Base-by-base conservation (phyloP, 768 basidiomycete species). In the Pleurotus cornucopiae region DNA sequence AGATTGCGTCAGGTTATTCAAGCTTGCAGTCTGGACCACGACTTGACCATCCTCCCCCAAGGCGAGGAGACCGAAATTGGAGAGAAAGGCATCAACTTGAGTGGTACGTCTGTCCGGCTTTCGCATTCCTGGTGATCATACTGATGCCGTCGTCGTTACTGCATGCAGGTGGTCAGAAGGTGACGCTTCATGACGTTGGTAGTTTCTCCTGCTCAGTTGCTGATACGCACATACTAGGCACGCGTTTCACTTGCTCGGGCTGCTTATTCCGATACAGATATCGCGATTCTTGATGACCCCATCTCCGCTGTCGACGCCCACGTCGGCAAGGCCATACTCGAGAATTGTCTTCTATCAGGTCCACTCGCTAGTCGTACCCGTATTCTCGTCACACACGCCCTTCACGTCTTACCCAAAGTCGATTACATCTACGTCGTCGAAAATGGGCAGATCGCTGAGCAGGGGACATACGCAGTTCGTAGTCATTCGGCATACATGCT, bases 231-330 rank as follows among this genome's bases (percentile, higher is more conserved):
- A 11, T 34, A 3, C 2, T 63, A 86, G 79, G 85, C 86, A 37
- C 83, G 87, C 13, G 79, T 89, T 3, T 86, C 85, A 0, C 71
- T 91, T 18, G 91, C 91, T 0, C 74, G 91, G 21, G 89, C 88
- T 0, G 85, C 86, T 1, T 94, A 92, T 62, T 84, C 87, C 2
- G 71, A 77, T 0, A 77, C 86, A 1, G 86, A 91, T 55, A 77
- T 92, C 51, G 82, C 89, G 26, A 78, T 92, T 13, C 76, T 93
- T 21, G 90, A 94, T 63, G 91, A 94, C 65, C 88, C 91, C 13
- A 77, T 93, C 23, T 83, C 84, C 26, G 89, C 90, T 0, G 85
- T 91, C 7, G 90, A 92, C 59, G 81, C 88, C 0, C 82, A 87
- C 59, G 89, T 91, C 5, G 85, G 86, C 13, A 83, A 84, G 60